phyloP scores from a whole-genome alignment of 2,329 filamentous ascomycete genomes.

The Pyrenophora teres region DNA sequence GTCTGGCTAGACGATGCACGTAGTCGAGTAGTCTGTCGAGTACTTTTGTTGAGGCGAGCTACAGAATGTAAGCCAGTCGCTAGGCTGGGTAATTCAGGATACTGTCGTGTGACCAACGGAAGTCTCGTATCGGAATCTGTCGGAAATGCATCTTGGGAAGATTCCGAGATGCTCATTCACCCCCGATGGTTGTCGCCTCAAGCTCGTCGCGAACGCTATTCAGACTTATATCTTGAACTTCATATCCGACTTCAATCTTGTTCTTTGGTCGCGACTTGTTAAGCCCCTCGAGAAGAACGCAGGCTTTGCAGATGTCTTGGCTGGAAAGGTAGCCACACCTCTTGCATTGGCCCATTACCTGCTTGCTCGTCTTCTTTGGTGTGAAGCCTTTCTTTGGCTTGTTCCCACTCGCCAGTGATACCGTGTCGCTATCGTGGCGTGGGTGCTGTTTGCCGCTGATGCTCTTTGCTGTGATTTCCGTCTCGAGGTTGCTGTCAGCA shows the following conservation, averaged over 20 bases:
- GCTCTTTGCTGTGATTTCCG: conserved; percentile 60
- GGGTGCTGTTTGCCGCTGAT: conserved; percentile 49
- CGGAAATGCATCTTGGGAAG: neutral
- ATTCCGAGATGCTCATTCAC: conserved; percentile 18
- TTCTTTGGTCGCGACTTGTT: conserved; percentile 70
- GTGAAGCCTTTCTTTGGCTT: conserved; percentile 28
- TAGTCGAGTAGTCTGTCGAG: no score
- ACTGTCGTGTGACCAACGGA: no score
- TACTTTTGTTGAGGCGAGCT: no score
- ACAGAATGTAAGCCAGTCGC: no score
- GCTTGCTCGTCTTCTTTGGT: conserved; percentile 53
- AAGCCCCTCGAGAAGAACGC: conserved; percentile 82
- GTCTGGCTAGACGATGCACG: no score
- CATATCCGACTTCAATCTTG: conserved; percentile 37
- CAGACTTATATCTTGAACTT: conserved; percentile 26
- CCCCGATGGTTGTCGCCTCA: conserved; percentile 25
- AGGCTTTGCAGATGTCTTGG: conserved; percentile 92
- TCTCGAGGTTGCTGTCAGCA: conserved; percentile 62
- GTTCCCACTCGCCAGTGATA: conserved; percentile 23
- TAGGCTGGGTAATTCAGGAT: no score
- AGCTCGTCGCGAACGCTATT: conserved; percentile 31
- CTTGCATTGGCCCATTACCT: conserved; percentile 80
- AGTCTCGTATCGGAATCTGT: no score
- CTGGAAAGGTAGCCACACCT: conserved; percentile 95
- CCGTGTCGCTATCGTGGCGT: conserved; percentile 21